Percentiles rank a stretch among this genome's conserved stretches.
phyloP scores from a whole-genome alignment of 768 basidiomycete genomes.

The Gloeophyllum trabeum region DNA sequence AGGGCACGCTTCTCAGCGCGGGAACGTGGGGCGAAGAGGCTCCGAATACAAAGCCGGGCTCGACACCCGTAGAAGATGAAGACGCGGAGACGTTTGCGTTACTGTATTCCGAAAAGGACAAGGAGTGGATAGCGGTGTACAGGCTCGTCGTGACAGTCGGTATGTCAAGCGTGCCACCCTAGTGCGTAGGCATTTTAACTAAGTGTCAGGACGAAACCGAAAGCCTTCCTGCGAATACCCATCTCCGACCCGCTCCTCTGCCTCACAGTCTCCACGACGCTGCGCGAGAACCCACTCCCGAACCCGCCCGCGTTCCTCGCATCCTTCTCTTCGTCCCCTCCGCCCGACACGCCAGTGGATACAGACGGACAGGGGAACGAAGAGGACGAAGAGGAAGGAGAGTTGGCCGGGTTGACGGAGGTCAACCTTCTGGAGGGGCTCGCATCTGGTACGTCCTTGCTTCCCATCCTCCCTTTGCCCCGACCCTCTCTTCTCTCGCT shows the following conservation, averaged over 20 bases:
- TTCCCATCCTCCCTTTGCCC: neutral
- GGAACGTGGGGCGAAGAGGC: slow-evolving; percentile 64
- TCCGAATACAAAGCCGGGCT: slow-evolving; percentile 28
- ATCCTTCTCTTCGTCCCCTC: slow-evolving; percentile 18
- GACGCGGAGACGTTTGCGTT: slow-evolving; percentile 49
- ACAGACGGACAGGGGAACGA: slow-evolving; percentile 16
- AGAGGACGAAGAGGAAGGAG: slow-evolving; percentile 26
- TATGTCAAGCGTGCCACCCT: slow-evolving; percentile 27
- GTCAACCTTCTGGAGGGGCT: slow-evolving; percentile 61
- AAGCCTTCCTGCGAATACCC: slow-evolving; percentile 66
- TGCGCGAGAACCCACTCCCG: slow-evolving; percentile 64
- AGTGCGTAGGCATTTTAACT: neutral
- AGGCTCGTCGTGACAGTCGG: slow-evolving; percentile 68
- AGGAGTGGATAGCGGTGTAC: slow-evolving; percentile 75
- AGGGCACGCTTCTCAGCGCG: slow-evolving; percentile 64
- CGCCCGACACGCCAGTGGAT: slow-evolving; percentile 19
- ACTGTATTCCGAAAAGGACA: slow-evolving; percentile 48
- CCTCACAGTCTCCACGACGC: slow-evolving; percentile 74
- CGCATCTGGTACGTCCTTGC: slow-evolving; percentile 36
- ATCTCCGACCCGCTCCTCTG: slow-evolving; percentile 71
- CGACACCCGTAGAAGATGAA: slow-evolving; percentile 7
- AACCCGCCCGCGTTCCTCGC: slow-evolving; percentile 19
- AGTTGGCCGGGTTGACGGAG: slow-evolving; percentile 46
- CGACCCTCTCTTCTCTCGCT: neutral
- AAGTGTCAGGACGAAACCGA: neutral